phyloP scores from a whole-genome alignment of 2,329 filamentous ascomycete species.

The Ceratocystis ficicola region DNA sequence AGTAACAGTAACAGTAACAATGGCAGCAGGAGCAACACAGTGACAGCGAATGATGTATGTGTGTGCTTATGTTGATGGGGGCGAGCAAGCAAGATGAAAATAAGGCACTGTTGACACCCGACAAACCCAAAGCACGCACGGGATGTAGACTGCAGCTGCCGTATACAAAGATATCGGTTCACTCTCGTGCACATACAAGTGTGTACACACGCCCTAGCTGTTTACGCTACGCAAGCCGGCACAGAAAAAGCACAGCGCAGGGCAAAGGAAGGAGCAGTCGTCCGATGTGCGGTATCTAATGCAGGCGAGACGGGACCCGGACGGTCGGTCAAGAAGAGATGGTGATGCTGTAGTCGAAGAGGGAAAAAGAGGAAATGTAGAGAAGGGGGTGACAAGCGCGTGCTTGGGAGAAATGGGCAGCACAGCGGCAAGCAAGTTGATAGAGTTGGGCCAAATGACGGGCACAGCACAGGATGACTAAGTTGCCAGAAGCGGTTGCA shows the following conservation, averaged over 20 bases:
- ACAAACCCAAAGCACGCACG: background rate
- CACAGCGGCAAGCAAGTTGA: too few relatives aligned
- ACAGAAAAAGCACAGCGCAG: background rate
- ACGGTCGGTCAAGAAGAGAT: background rate
- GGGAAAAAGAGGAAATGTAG: background rate
- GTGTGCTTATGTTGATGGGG: background rate
- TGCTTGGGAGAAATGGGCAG: too few relatives aligned
- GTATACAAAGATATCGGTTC: background rate
- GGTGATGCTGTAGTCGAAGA: background rate
- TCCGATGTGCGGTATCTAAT: background rate
- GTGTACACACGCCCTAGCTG: background rate
- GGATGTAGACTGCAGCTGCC: background rate
- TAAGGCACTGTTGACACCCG: background rate
- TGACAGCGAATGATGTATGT: background rate
- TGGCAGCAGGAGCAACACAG: background rate
- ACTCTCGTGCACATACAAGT: background rate
- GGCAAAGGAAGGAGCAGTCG: slow-evolving; percentile 6
- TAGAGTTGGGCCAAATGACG: background rate
- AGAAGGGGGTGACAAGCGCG: too few relatives aligned
- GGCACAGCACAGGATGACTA: background rate
- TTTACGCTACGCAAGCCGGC: background rate
- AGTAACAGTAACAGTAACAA: background rate
- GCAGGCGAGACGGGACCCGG: background rate
- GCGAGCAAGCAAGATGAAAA: background rate
- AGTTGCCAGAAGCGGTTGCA: background rate